These are phyloP conservation scores for Pneumocystis canis DNA, from an alignment of 1,139 yeast species.

Conservation along the genomic window DNA sequence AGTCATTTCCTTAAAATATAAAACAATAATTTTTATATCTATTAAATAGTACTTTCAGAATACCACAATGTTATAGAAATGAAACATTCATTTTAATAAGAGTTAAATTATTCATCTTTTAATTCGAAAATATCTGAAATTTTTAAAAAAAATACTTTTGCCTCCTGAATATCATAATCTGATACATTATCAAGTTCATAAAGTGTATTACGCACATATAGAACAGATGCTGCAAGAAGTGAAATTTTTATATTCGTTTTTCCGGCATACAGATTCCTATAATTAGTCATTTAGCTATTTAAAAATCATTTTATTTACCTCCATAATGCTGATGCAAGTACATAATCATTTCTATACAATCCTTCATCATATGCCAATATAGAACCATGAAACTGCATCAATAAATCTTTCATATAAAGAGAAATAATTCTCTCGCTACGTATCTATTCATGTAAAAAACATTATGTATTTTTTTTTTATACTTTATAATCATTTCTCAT, in stretches of 20 bases:
- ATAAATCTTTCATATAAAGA: slow-evolving; percentile 76
- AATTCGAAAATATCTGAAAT: not conserved
- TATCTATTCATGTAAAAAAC: slow-evolving; percentile 29
- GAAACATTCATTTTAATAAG: no score
- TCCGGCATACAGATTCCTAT: slow-evolving; percentile 73
- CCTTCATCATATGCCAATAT: slow-evolving; percentile 91
- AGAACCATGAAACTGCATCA: slow-evolving; percentile 77
- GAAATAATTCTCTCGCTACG: slow-evolving; percentile 73
- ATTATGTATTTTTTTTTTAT: not conserved
- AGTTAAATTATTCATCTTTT: not conserved
- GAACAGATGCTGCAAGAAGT: slow-evolving; percentile 73
- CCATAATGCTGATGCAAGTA: slow-evolving; percentile 65
- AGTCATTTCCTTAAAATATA: not conserved
- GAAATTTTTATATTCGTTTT: slow-evolving; percentile 67
- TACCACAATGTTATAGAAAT: not conserved
- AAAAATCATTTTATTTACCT: slow-evolving; percentile 19
- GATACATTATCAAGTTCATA: slow-evolving; percentile 72
- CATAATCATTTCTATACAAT: slow-evolving; percentile 58
- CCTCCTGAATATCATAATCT: slow-evolving; percentile 63
- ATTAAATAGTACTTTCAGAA: not conserved
- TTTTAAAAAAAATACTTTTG: not conserved
- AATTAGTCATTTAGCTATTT: slow-evolving; percentile 31
- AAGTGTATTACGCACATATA: slow-evolving; percentile 75
- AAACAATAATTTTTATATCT: not conserved
- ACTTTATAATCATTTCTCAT: slow-evolving; percentile 57